phyloP scores from a whole-genome alignment of 805 yeast species.

The Grigorovia yakushimaensis region DNA sequence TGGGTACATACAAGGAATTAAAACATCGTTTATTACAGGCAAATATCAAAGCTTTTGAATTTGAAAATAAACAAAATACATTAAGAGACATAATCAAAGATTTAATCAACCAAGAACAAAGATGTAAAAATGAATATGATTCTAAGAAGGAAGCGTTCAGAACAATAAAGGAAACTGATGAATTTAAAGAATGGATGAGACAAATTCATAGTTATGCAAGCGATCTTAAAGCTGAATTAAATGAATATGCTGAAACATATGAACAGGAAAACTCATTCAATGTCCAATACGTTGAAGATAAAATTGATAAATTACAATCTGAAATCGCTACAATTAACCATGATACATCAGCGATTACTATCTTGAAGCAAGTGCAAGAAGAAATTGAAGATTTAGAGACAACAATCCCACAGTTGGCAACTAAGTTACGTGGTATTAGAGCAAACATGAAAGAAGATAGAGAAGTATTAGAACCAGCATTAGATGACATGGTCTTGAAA shows the following conservation, averaged over 20 bases:
- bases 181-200: slow-evolving; percentile 19
- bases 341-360: slow-evolving; percentile 31
- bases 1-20: slow-evolving; percentile 19
- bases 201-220: slow-evolving; percentile 30
- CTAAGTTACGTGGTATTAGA: slow-evolving; percentile 22
- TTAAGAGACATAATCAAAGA: slow-evolving; percentile 23
- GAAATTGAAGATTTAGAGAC: slow-evolving; percentile 16
- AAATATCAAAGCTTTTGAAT: slow-evolving; percentile 30
- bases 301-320: slow-evolving; percentile 38
- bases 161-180: slow-evolving; percentile 19
- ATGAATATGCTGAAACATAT: slow-evolving; percentile 34
- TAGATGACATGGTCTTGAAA: slow-evolving; percentile 40
- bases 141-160: slow-evolving; percentile 23
- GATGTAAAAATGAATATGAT: slow-evolving; percentile 20
- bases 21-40: slow-evolving; percentile 20
- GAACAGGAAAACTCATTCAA: slow-evolving; percentile 30
- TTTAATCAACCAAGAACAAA: slow-evolving; percentile 25
- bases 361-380: slow-evolving; percentile 23
- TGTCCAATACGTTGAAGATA: slow-evolving; percentile 30
- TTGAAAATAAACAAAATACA: slow-evolving; percentile 30
- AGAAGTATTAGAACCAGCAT: slow-evolving; percentile 50
- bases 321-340: slow-evolving; percentile 33
- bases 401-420: slow-evolving; percentile 16
- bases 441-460: slow-evolving; percentile 32
- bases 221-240: slow-evolving; percentile 33